Base-by-base conservation (phyloP, 192 early-diverging fungal genomes). In the Dimargaris xerosporica region DNA sequence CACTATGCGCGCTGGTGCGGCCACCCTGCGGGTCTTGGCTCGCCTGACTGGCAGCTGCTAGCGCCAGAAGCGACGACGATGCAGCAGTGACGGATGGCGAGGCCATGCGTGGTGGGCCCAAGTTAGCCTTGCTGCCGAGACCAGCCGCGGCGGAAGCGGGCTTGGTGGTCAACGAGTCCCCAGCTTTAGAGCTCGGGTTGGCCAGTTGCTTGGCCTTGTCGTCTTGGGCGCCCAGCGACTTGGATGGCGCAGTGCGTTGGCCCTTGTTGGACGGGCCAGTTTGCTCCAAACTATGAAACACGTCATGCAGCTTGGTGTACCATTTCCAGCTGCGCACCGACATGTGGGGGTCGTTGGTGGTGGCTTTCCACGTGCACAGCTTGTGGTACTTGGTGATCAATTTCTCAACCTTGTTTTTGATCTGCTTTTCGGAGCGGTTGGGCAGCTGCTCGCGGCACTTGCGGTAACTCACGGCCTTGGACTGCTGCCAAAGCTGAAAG, bases 381-480 rank as follows among this genome's bases (percentile, higher is more conserved):
- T 60, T 60, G 43, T 60, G 58, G 42, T 60, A 60, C 43, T 60
- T 60, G 43, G 34, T 60, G 19, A 60, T 60, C n/a, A 60, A 41
- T 7, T 60, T 60, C 41, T 60, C 58, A 0, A 60, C 58, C 43
- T 60, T 60, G 41, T 60, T 60, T 34, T 60, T 60, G 58, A 60
- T 60, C n/a, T 60, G 58, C 39, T 60, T 60, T 43, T 60, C 58
- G 0, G 58, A 42, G 34, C 58, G 58, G 58, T 60, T 60, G 17
- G 58, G 58, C 26, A 60, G 43, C 39, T 60, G 58, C 39, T 60
- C 58, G 7, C 58, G 58, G 43, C 58, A 60, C 21, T 44, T 41
- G 21, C 58, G 58, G 58, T 60, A 60, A 39, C 58, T 60, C 15
- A 60, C 39, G 17, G 58, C 58, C 26, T 60, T 60, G 41, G 58